These are phyloP conservation scores for Camillea tinctor DNA, from an alignment of 2,329 filamentous ascomycete species.

Conservation along the genomic window DNA sequence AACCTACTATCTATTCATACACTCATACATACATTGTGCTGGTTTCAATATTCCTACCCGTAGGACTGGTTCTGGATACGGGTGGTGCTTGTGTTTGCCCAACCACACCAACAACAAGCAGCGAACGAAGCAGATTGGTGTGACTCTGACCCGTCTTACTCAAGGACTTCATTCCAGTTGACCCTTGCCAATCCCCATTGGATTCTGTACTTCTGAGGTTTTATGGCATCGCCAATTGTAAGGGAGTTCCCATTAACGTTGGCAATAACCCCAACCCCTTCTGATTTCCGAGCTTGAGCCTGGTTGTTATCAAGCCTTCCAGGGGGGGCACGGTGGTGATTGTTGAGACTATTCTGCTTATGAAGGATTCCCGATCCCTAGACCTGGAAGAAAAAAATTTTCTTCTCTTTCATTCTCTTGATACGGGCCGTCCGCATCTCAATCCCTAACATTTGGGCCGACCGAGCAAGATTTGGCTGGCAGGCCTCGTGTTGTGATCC, in stretches of 20 bases:
- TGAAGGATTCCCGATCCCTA: slow-evolving; percentile 3
- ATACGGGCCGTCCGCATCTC: slow-evolving; percentile 20
- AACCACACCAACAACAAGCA: not conserved
- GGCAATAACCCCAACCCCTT: not conserved
- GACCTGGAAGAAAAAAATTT: slow-evolving; percentile 11
- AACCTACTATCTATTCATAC: not conserved
- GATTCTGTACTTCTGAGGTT: not conserved
- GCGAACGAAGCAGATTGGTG: not conserved
- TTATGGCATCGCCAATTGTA: not conserved
- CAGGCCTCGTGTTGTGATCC: slow-evolving; percentile 10
- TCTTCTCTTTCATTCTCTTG: slow-evolving; percentile 12
- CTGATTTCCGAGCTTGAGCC: not conserved
- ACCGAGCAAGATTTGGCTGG: not conserved
- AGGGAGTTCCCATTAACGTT: not conserved
- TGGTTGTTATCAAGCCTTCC: not conserved
- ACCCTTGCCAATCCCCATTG: not conserved
- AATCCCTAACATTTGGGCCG: slow-evolving; percentile 18
- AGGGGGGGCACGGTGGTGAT: not conserved
- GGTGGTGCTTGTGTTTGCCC: not conserved
- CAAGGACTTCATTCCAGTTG: not conserved
- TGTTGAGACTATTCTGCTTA: slow-evolving; percentile 14
- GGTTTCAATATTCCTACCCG: not conserved
- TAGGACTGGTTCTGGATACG: too few species aligned
- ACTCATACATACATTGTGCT: too few species aligned
- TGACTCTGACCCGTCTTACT: not conserved